Base-by-base conservation (phyloP, 495 filamentous ascomycete genomes). In the Hypomontagnella monticulosa region DNA sequence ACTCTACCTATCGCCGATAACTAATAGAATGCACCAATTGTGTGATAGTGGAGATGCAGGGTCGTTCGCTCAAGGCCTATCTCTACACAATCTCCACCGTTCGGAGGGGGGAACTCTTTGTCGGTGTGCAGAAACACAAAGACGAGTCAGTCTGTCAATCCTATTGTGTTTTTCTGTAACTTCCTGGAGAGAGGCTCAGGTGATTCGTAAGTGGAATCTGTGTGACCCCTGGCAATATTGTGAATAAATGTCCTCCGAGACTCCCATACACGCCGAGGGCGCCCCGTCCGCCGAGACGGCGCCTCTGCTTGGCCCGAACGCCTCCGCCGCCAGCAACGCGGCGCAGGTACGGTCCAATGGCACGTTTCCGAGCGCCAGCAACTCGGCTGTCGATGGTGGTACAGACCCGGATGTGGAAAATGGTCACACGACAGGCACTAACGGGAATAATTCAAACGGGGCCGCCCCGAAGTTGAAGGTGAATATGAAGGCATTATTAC, bases 401-500 rank as follows among this genome's bases (percentile, higher is more conserved):
- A 38, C 37, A 4, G 60, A 56, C 8, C 66, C 16, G 11, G 74
- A 55, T 20, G 70, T 68, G 10, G 62, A 71, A 36, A 67, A 66
- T 16, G 56, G 60, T 36, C 37, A 18, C 14, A 14, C 36, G 4
- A 44, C 34, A 27, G 48, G 27, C 34, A 1, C 48, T 42, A 50
- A 50, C 30, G 40, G 16, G 32, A 41, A 67, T 30, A 40, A 43
- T 12, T 48, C 48, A 36, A 50, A 38, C 30, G 63, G 51, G 12
- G 42, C 55, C 32, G 50, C 38, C 0, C 55, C 57, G 11, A 73
- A 75, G 44, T 51, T 65, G 62, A 72, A 74, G 51, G 73, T 76
- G 34, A 79, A 75, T 61, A 77, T 89, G 73, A 75, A 78, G 37
- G 78, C 80, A 49, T 78, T 89, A 40, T 59, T 88, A 27, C 85